Evolutionary conservation across 352 stramenopile species (phyloP), one percentile per base, ranked within the genome.

Genomic region (Pythium brachiatum): DNA sequence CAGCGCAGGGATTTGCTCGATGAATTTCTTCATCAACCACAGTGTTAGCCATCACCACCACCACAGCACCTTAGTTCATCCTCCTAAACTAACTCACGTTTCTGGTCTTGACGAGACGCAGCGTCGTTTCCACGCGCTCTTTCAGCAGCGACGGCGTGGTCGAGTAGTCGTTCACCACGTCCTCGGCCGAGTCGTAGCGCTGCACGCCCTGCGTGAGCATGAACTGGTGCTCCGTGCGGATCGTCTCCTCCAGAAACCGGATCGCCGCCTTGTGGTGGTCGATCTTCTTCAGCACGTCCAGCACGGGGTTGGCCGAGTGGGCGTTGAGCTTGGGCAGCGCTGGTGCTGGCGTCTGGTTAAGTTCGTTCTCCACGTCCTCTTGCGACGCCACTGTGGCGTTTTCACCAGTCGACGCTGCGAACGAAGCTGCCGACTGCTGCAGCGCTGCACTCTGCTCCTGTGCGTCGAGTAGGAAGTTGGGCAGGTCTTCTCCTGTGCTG

Each of bases 221-320:
- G 25, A 77, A 72, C 63, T 88, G 75, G 47, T 94, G 81, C 29
- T 83, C 71, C 27, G 81, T 69, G 60, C 64, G 55, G 38, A 94
- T 78, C 36, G 76, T 67, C 41, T 79, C 70, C 57, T 94, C 75
- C 59, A 94, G 56, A 46, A 78, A 87, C 29, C 76, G 74, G 44
- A 94, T 77, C 32, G 75, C 80, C 11, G 75, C 74, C 56, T 88
- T 91, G 56, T 86, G 75, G 57, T 90, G 71, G 43, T 94, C 84
- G 56, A 94, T 94, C 44, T 88, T 83, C 70, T 94, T 94, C 7
- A 94, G 73, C 34, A 79, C 73, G 36, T 94, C 69, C 15, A 94
- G 59, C 53, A 91, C 78, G 1, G 82, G 84, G 58, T 94, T 90
- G 7, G 72, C 84, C 12, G 84, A 86, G 51, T 86, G 84, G 4